phyloP scores from a whole-genome alignment of 129 eudicot species.

The Flaveria sonorensis region DNA sequence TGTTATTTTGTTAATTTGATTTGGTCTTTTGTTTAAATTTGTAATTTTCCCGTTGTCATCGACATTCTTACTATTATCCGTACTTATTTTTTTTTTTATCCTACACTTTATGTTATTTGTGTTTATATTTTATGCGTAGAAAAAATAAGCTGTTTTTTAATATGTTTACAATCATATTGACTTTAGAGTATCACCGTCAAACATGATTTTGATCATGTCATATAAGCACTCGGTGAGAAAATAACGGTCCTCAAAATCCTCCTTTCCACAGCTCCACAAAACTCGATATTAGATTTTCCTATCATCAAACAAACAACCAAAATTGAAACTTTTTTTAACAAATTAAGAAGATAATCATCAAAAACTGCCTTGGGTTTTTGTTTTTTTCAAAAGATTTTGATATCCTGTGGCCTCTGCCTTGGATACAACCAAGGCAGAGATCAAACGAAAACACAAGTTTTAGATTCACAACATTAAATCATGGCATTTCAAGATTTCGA shows the following conservation, averaged over 20 bases:
- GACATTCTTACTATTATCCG: no score
- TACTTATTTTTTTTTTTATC: no score
- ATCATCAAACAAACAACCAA: slow-evolving; percentile 27
- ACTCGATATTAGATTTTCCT: slow-evolving; percentile 27
- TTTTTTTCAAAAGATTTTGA: slow-evolving; percentile 7
- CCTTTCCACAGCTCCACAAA: slow-evolving; percentile 32
- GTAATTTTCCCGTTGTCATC: no score
- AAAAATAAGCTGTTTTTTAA: no score
- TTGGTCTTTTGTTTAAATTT: no score
- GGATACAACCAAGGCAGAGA: slow-evolving; percentile 72
- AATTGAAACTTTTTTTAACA: slow-evolving; percentile 19
- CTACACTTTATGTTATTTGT: no score
- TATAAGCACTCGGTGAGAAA: slow-evolving; percentile 27
- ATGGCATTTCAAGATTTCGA: slow-evolving; percentile 95
- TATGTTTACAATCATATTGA: neutral
- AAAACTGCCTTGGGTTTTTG: neutral
- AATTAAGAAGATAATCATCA: slow-evolving; percentile 4
- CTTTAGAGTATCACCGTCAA: slow-evolving; percentile 6
- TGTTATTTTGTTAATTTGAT: no score
- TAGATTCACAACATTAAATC: neutral
- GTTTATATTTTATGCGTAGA: no score
- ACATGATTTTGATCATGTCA: neutral
- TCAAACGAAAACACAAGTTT: slow-evolving; percentile 26
- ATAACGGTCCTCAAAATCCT: slow-evolving; percentile 40
- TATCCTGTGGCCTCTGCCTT: slow-evolving; percentile 59